Conservation (phyloP, 73 alveolate genomes). For the Tetrahymena malaccensis region DNA sequence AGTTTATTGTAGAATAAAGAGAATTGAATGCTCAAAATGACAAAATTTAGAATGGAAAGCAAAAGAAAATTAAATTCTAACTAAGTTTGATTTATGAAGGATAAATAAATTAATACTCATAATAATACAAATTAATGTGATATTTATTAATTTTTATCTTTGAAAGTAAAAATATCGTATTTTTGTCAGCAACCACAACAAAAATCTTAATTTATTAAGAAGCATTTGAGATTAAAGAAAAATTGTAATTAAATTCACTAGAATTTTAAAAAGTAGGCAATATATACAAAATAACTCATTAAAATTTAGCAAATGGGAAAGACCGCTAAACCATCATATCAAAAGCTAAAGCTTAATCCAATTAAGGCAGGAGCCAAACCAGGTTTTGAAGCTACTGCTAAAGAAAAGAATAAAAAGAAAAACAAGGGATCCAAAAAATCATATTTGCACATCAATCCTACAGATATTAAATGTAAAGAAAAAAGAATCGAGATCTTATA, state of each 20-base stretch:
- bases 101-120: background rate
- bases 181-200: background rate
- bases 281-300: background rate
- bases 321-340: background rate
- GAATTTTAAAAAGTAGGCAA: background rate
- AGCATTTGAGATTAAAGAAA: background rate
- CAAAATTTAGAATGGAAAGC: background rate
- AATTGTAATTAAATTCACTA: background rate
- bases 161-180: background rate
- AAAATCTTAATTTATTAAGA: background rate
- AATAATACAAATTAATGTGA: background rate
- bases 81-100: background rate
- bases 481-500: slow-evolving; percentile 7
- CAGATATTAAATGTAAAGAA: slow-evolving; percentile 16
- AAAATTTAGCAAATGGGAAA: background rate
- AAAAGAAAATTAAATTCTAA: background rate
- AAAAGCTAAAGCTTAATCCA: background rate
- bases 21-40: background rate
- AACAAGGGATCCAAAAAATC: slow-evolving; percentile 3
- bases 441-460: slow-evolving; percentile 6
- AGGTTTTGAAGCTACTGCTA: background rate
- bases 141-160: background rate
- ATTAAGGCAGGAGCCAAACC: background rate
- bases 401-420: background rate
- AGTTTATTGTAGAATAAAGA: background rate